A percentile compares a stretch with the other conserved stretches of the same genome.
These are phyloP conservation scores for Hypoxylon lienhwacheense DNA, from an alignment of 495 filamentous ascomycete genomes.

Conservation along the genomic window DNA sequence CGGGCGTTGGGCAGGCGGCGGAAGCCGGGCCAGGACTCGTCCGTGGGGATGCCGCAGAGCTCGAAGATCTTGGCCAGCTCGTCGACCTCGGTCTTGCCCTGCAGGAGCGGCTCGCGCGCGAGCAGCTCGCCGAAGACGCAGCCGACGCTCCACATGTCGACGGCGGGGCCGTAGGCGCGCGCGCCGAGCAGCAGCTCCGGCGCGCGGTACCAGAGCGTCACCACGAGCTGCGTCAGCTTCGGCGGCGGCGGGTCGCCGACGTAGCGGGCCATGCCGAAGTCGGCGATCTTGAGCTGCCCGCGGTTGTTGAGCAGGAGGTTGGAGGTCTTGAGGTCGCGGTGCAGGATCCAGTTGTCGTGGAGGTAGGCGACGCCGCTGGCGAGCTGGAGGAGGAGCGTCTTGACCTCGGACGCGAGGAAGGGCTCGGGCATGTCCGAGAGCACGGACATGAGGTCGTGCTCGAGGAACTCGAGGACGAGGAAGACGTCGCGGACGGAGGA, in stretches of 20 bases:
- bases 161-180: conserved; percentile 69
- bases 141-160: conserved; percentile 96
- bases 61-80: conserved; percentile 76
- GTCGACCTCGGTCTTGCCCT: conserved; percentile 94
- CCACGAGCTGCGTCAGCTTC: conserved; percentile 89
- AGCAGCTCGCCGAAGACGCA: conserved; percentile 96
- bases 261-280: conserved; percentile 97
- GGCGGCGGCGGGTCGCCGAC: conserved; percentile 73
- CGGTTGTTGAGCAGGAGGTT: conserved; percentile 96
- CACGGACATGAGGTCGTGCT: conserved; percentile 95
- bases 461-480: conserved; percentile 96
- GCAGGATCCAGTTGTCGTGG: conserved; percentile 89
- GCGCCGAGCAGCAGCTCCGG: conserved; percentile 89
- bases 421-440: conserved; percentile 93
- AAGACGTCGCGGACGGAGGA: conserved; percentile 78
- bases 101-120: conserved; percentile 77
- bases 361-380: conserved; percentile 80
- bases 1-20: conserved; percentile 86
- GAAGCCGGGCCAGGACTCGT: conserved; percentile 85
- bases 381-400: conserved; percentile 85
- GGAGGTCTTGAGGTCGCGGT: conserved; percentile 95
- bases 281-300: conserved; percentile 91
- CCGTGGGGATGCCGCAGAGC: conserved; percentile 85
- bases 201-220: conserved; percentile 95
- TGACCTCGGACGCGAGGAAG: conserved; percentile 90